Base-by-base conservation (phyloP, 176 grass and related monocot genomes). In the Hsuehochloa calcarea region DNA sequence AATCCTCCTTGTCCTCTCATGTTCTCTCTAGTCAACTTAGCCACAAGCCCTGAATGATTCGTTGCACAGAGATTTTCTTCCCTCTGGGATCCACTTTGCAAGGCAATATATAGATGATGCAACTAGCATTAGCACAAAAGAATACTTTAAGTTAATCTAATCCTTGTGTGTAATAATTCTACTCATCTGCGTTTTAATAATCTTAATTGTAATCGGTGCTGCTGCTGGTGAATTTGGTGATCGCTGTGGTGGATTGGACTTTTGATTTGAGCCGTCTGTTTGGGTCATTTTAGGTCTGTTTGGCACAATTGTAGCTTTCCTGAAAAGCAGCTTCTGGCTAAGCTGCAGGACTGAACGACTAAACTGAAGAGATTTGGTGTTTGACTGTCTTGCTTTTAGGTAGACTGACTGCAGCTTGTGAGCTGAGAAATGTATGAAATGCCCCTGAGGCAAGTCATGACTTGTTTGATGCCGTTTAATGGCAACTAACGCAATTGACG, bases 1-100 rank as follows among this genome's bases (percentile, higher is more conserved):
- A 72, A 50, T 41, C 29, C 13, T 67, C 14, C 41, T 15, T 83
- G 75, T 26, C 75, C 85, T 84, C 68, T 80, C 74, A 40, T 35
- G 61, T 69, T 80, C 68, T 15, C 13, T 75, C 40, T 4, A 46
- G 75, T 87, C 89, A 90, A 84, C 51, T 62, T 62, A 68, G 46
- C 74, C 50, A 59, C 15, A 60, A 19, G 71, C 22, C 47, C 15
- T 23, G 16, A 34, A n/a, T 38, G 67, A 78, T 86, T 72, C 73
- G 22, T 44, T 44, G 19, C 25, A 5, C 46, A 70, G 31, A 22
- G 56, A 19, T 19, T 75, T 75, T 22, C 56, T 19, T 60, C 77
- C 56, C 40, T 31, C 7, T 25, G 63, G 63, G n/a, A 68, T 68
- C 40, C 82, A 80, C 87, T 85, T 74, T 63, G 60, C 70, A 77